Conservation (phyloP, 2,329 filamentous ascomycete species). For the Neurospora sp. region DNA sequence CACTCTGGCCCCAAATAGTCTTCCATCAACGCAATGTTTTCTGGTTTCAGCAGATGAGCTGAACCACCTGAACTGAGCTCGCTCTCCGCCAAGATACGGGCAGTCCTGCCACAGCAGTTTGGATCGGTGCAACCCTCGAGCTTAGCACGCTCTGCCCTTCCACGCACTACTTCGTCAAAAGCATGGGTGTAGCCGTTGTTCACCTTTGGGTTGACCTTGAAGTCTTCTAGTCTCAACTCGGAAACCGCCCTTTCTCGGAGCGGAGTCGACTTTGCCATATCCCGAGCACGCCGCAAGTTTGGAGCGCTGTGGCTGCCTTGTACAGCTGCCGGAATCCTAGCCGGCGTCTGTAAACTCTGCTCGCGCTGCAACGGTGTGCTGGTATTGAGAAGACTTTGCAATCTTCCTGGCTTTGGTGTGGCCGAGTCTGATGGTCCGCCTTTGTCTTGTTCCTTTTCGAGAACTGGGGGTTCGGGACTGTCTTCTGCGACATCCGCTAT, state of each 20-base stretch:
- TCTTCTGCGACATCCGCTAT: not conserved
- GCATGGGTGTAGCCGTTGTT: slow-evolving; percentile 66
- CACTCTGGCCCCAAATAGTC: slow-evolving; percentile 47
- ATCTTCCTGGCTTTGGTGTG: not conserved
- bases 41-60: slow-evolving; percentile 22
- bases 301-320: not conserved
- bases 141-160: slow-evolving; percentile 56
- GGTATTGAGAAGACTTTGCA: not conserved
- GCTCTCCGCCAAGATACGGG: slow-evolving; percentile 53
- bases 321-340: not conserved
- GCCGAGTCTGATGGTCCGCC: not conserved
- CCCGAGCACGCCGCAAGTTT: not conserved
- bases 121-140: slow-evolving; percentile 65
- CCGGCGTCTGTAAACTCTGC: not conserved
- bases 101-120: slow-evolving; percentile 66
- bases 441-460: not conserved
- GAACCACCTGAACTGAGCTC: slow-evolving; percentile 30
- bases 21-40: slow-evolving; percentile 43
- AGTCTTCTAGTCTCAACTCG: slow-evolving; percentile 57
- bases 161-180: slow-evolving; percentile 64
- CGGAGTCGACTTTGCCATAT: slow-evolving; percentile 16
- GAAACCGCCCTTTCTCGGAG: slow-evolving; percentile 49
- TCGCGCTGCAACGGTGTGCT: not conserved
- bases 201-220: slow-evolving; percentile 66
- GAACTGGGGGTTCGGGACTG: not conserved